Percentiles rank a stretch among this genome's conserved stretches.
phyloP scores from a whole-genome alignment of 1,284 basidiomycete species.

The Pseudozyma flocculosa region DNA sequence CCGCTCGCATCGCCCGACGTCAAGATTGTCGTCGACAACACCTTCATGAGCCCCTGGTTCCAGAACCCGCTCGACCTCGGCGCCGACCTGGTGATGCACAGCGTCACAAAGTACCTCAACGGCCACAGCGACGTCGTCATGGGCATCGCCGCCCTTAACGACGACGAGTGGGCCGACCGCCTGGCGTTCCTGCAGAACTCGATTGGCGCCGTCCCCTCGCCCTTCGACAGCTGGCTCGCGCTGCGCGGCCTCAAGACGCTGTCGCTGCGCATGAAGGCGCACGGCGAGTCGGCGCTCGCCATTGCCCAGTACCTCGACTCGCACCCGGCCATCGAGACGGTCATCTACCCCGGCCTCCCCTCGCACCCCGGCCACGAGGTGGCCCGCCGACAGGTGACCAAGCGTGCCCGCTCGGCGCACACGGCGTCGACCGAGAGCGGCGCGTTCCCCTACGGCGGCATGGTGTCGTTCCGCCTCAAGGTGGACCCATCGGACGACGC shows the following conservation, averaged over 20 bases:
- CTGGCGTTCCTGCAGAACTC: conserved; percentile 85
- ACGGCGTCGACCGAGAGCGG: conserved; percentile 5
- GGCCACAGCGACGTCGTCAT: conserved; percentile 74
- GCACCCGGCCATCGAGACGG: conserved; percentile 67
- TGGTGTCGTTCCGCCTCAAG: conserved; percentile 61
- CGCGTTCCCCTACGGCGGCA: conserved; percentile 58
- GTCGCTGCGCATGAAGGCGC: conserved; percentile 68
- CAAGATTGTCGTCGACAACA: conserved; percentile 54
- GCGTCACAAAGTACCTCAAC: conserved; percentile 77
- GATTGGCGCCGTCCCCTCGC: conserved; percentile 80
- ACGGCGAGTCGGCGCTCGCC: conserved; percentile 78
- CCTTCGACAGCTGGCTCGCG: conserved; percentile 88
- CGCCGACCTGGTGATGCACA: conserved; percentile 78
- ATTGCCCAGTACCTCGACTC: conserved; percentile 70
- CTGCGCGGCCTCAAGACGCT: conserved; percentile 87
- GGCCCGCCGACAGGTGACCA: conserved; percentile 37
- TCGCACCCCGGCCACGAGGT: conserved; percentile 46
- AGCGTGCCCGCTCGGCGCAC: conserved; percentile 34
- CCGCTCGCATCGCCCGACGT: conserved; percentile 61
- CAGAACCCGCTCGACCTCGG: conserved; percentile 81
- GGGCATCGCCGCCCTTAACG: conserved; percentile 46
- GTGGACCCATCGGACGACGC: conserved; percentile 33
- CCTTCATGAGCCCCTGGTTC: conserved; percentile 80
- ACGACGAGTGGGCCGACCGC: conserved; percentile 40
- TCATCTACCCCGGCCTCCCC: conserved; percentile 77